Evolutionary conservation across 2,329 filamentous ascomycete genomes (phyloP).

Genomic region (Furcasterigmium sp.): DNA sequence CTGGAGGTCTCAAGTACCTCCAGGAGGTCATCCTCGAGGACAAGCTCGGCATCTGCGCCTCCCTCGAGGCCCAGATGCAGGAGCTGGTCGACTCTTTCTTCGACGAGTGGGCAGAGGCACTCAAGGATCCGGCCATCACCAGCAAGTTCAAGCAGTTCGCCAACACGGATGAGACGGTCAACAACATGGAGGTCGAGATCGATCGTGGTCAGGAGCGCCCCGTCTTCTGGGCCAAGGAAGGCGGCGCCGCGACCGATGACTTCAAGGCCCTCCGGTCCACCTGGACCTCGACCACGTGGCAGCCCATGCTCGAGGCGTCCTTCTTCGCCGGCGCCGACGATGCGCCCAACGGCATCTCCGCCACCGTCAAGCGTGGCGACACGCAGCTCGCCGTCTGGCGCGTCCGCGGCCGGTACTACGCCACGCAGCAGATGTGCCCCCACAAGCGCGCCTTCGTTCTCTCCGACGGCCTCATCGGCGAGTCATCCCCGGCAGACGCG

Average conservation of each 20-base stretch:
- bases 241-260: slow-evolving; percentile 54
- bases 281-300: slow-evolving; percentile 69
- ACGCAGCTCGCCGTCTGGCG: slow-evolving; percentile 87
- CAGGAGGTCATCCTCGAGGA: slow-evolving; percentile 79
- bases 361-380: slow-evolving; percentile 78
- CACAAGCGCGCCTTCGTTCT: slow-evolving; percentile 90
- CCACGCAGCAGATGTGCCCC: slow-evolving; percentile 91
- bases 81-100: slow-evolving; percentile 79
- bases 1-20: slow-evolving; percentile 79
- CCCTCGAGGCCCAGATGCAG: slow-evolving; percentile 83
- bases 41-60: slow-evolving; percentile 77
- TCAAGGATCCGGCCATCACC: slow-evolving; percentile 62
- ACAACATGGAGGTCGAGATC: slow-evolving; percentile 63
- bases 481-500: slow-evolving; percentile 34
- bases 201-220: slow-evolving; percentile 73
- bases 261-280: slow-evolving; percentile 60
- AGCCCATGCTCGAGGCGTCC: slow-evolving; percentile 66
- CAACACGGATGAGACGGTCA: slow-evolving; percentile 69
- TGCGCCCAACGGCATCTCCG: slow-evolving; percentile 65
- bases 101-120: slow-evolving; percentile 85
- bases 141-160: slow-evolving; percentile 76
- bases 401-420: slow-evolving; percentile 73
- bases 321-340: slow-evolving; percentile 63
- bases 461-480: slow-evolving; percentile 77
- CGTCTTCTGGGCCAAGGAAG: slow-evolving; percentile 68